phyloP scores from a whole-genome alignment of 306 rosid genomes.

The Benincasa hispida region DNA sequence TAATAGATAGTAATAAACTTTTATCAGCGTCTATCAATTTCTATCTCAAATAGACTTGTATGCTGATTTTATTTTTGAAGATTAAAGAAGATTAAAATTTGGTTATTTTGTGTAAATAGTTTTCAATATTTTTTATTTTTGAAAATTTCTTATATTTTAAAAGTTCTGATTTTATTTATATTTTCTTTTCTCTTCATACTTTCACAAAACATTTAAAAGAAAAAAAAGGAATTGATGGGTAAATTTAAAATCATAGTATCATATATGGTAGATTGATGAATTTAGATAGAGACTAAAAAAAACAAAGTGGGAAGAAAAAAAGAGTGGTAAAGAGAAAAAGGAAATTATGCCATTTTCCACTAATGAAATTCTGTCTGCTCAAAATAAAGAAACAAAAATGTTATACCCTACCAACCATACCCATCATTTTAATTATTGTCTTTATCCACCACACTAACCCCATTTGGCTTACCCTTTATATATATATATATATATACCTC shows the following conservation, averaged over 20 bases:
- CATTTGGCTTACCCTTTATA: neutral
- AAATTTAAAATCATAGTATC: neutral
- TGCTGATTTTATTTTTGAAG: too few relatives aligned
- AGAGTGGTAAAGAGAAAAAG: neutral
- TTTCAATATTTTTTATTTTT: too few relatives aligned
- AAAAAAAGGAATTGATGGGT: neutral
- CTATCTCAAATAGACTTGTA: too few relatives aligned
- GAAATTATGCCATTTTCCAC: neutral
- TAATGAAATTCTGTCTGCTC: neutral
- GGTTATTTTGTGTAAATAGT: too few relatives aligned
- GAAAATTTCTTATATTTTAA: too few relatives aligned
- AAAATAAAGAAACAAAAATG: neutral
- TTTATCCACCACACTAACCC: neutral
- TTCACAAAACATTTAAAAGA: neutral
- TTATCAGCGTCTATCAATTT: too few relatives aligned
- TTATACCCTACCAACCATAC: neutral
- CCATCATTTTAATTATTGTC: neutral
- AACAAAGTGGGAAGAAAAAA: neutral
- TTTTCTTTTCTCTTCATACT: neutral
- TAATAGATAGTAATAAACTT: too few relatives aligned
- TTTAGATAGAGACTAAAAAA: neutral
- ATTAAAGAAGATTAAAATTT: too few relatives aligned
- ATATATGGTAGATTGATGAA: neutral
- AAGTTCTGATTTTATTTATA: neutral
- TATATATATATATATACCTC: neutral